These are phyloP conservation scores for Entelexis paramagnoliae DNA, from an alignment of 1,139 yeast species.

Conservation along the genomic window DNA sequence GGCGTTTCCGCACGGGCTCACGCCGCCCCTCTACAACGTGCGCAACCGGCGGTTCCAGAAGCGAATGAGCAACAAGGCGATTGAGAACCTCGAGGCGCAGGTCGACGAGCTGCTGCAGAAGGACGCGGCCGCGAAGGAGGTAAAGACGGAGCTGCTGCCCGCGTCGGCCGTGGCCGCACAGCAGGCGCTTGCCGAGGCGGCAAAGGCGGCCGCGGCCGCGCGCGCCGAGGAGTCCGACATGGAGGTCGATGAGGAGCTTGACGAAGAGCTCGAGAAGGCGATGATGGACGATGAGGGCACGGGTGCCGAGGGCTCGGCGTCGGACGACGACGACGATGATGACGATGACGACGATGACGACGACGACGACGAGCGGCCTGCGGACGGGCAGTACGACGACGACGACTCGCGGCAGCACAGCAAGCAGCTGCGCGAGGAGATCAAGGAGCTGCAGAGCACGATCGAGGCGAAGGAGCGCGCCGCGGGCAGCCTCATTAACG, in stretches of 20 bases:
- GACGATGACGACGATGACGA: slow-evolving; percentile 46
- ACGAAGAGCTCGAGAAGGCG: slow-evolving; percentile 21
- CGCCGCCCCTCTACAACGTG: slow-evolving; percentile 60
- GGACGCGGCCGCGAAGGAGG: slow-evolving; percentile 78
- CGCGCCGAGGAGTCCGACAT: slow-evolving; percentile 19
- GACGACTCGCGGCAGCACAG: slow-evolving; percentile 51
- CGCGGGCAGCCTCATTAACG: slow-evolving; percentile 58
- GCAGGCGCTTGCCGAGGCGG: slow-evolving; percentile 24
- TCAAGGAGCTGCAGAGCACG: slow-evolving; percentile 69
- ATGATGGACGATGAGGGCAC: slow-evolving; percentile 27
- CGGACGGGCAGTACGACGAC: slow-evolving; percentile 37
- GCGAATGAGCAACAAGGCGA: slow-evolving; percentile 40
- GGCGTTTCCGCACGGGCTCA: slow-evolving; percentile 59
- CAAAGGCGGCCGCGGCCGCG: slow-evolving; percentile 20
- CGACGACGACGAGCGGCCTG: slow-evolving; percentile 37
- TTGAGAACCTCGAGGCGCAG: slow-evolving; percentile 59
- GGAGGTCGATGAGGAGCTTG: slow-evolving; percentile 21
- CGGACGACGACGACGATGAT: slow-evolving; percentile 17
- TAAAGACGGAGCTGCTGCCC: slow-evolving; percentile 67
- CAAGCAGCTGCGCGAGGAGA: slow-evolving; percentile 74
- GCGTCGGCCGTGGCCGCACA: slow-evolving; percentile 33
- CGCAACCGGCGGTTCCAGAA: slow-evolving; percentile 46
- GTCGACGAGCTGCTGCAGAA: slow-evolving; percentile 66
- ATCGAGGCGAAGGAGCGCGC: slow-evolving; percentile 68
- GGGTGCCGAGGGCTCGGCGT: slow-evolving; percentile 27